phyloP scores from a whole-genome alignment of 2,329 filamentous ascomycete species.

The Albophoma yamanashiensis region DNA sequence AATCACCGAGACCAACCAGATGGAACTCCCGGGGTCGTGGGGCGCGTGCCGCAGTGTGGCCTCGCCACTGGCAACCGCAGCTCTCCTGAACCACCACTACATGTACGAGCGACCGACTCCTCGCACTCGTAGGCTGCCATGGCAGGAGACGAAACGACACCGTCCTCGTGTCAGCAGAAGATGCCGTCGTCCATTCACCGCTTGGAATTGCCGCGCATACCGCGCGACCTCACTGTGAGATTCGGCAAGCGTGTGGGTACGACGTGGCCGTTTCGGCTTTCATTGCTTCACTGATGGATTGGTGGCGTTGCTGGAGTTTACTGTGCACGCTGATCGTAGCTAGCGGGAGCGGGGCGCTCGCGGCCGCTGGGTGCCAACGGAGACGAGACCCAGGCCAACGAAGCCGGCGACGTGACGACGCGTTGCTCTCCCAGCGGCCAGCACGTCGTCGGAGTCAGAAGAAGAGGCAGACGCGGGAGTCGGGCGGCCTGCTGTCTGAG shows the following conservation, averaged over 20 bases:
- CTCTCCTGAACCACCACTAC: background rate
- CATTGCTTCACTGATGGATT: background rate
- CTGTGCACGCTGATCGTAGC: background rate
- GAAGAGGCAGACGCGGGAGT: background rate
- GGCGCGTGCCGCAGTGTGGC: background rate
- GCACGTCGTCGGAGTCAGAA: background rate
- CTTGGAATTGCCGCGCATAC: background rate
- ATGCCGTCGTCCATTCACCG: background rate
- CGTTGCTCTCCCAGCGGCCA: background rate
- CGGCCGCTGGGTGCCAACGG: background rate
- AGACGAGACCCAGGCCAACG: background rate
- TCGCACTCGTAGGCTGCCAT: background rate
- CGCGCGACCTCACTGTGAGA: background rate
- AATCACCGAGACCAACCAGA: conserved; percentile 2
- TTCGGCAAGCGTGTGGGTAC: background rate
- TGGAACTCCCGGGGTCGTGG: conserved; percentile 2
- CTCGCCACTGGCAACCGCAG: background rate
- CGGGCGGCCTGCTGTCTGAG: background rate
- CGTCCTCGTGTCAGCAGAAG: background rate
- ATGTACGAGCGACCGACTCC: too few relatives aligned
- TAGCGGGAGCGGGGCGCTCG: background rate
- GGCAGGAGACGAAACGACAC: background rate
- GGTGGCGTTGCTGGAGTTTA: background rate
- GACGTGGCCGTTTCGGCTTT: background rate
- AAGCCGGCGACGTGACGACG: background rate